Evolutionary conservation across 1,284 basidiomycete species (phyloP), one percentile per base, ranked within the genome.

Genomic region (Ganoderma sinense): DNA sequence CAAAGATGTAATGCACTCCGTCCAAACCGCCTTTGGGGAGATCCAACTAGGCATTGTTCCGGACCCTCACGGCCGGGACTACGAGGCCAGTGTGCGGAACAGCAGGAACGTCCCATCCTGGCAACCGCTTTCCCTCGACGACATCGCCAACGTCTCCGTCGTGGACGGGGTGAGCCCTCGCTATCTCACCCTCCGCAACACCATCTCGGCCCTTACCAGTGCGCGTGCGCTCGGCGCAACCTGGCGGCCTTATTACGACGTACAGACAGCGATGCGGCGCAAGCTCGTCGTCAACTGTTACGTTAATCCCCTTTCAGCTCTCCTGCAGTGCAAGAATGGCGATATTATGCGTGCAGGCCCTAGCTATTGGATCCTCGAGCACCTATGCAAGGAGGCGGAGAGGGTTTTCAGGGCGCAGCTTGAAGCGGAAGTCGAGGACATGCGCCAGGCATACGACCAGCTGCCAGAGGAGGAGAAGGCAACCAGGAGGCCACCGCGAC

Each of bases 221-320:
- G 80, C 92, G 65, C 80, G 87, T 14, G 80, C 83, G 8, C 88
- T 98, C 59, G 82, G 88, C 18, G 84, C 90, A 8, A 80, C 82
- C 1, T 96, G 97, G 91, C 84, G 87, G 36, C 88, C 94, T 0
- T 89, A 95, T 73, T 83, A 88, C 1, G 85, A 91, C 20, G 81
- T 97, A 26, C 91, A 96, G 73, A 83, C 91, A 40, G 84, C 87
- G 7, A 88, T 97, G 81, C 89, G 94, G 40, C 89, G 90, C 72
- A 98, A 97, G 81, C 84, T 98, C 65, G 94, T 93, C 41, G 89
- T 95, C 73, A 97, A 98, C 79, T 86, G 92, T 16, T 88, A 92
- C 76, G 89, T 99, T 81, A 97, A 98, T 78, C 92, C 97, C 0
- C 85, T 99, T 72, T 96, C 96, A 0, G 94, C 95, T 0, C 80